Evolutionary conservation across 768 basidiomycete genomes (phyloP).

Genomic region (Leccinum barrowsii): DNA sequence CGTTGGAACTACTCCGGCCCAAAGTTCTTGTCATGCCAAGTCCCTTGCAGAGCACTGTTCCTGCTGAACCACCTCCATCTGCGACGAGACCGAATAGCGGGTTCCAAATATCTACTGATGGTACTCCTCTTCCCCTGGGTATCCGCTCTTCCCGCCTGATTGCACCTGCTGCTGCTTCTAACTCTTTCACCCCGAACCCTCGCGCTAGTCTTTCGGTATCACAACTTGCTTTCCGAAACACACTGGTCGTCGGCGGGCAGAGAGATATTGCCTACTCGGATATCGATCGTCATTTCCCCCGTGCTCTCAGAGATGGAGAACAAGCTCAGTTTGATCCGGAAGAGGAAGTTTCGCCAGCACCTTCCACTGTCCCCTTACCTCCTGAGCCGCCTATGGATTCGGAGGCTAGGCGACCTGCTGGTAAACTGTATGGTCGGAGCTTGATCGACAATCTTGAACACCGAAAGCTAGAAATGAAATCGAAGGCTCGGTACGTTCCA

Average conservation of each 20-base stretch:
- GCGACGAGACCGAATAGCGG: constrained; percentile 44
- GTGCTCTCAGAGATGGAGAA: constrained; percentile 77
- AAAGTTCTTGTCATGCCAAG: constrained; percentile 95
- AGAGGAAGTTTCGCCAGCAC: constrained; percentile 34
- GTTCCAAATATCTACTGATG: constrained; percentile 64
- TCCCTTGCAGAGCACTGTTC: constrained; percentile 58
- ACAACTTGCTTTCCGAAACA: constrained; percentile 84
- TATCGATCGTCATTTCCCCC: constrained; percentile 57
- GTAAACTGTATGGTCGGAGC: constrained; percentile 82
- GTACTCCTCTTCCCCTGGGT: constrained; percentile 65
- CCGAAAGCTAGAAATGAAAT: constrained; percentile 78
- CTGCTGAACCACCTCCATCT: constrained; percentile 33
- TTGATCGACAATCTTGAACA: constrained; percentile 87
- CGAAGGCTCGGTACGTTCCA: constrained; percentile 70
- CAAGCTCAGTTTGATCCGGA: constrained; percentile 53
- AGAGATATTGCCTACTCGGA: constrained; percentile 60
- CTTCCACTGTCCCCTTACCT: constrained; percentile 29
- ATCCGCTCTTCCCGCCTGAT: constrained; percentile 55
- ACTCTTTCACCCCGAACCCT: constrained; percentile 79
- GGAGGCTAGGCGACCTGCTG: constrained; percentile 52
- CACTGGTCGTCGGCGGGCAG: constrained; percentile 66
- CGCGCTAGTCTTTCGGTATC: constrained; percentile 67
- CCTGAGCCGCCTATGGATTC: constrained; percentile 32
- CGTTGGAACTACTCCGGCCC: constrained; percentile 77
- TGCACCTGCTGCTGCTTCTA: constrained; percentile 45